Base-by-base conservation (phyloP, 371 early-diverging fungal species). In the Catenaria anguillulae region DNA sequence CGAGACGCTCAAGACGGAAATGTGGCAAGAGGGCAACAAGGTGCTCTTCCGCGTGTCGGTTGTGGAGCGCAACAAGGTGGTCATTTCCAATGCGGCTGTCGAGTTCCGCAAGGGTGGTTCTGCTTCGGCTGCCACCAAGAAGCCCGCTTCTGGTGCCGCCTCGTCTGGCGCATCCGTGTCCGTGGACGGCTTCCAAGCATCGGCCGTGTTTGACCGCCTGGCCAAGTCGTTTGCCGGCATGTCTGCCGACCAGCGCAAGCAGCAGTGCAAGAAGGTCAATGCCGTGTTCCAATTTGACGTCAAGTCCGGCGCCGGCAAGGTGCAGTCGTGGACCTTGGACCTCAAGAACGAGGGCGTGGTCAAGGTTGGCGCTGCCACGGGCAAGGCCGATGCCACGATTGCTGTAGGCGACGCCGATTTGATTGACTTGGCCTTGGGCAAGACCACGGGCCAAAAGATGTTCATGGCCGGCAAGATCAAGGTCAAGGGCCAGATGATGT, bases 1-100 rank as follows among this genome's bases (percentile, higher is more conserved):
- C 10, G 97, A 97, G 69, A 96, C 96, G 17, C 76, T 97, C 26
- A 88, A 91, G 69, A 93, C 95, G 13, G 84, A 87, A 67, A 88
- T 93, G 87, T 97, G 95, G 96, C 81, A 84, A 63, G 93, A 91
- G 68, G 87, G 84, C 33, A 76, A 73, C 68, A 87, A 86, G 72
- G 82, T 97, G 33, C 76, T 94, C 62, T 96, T 95, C 85, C 85
- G 88, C 68, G 87, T 89, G 54, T 85, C 87, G 46, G 89, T 89
- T 2, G 85, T 93, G 46, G 97, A 97, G 72, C 85, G 97, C 29
- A 83, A 93, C 69, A 85, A 75, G 17, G 74, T 88, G 63, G 87
- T 81, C 45, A 85, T 92, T 64, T 79, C 86, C n/a, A 86, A 87
- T 68, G 93, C 90, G 29, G 89, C 89, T 45, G 87, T 90, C 50